Conservation (phyloP, 2,329 filamentous ascomycete genomes). For the Dactylonectria macrodidyma region DNA sequence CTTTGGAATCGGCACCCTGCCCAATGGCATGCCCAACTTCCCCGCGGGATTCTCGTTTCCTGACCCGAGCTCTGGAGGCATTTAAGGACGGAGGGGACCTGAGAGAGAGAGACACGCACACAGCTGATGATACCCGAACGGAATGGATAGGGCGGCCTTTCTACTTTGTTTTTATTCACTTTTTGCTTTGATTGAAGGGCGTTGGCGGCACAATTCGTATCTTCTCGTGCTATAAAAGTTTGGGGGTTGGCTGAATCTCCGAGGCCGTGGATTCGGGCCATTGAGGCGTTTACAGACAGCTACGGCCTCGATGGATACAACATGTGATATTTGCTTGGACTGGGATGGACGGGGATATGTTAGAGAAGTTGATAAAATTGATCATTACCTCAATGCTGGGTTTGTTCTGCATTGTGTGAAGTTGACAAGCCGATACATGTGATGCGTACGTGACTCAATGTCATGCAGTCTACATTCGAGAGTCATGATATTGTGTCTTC, state of each 20-base stretch:
- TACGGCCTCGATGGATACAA: background rate
- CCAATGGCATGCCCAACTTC: conserved; percentile 61
- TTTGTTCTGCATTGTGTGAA: no score
- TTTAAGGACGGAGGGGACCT: conserved; percentile 29
- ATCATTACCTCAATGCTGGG: background rate
- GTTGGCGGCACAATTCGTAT: conserved; percentile 22
- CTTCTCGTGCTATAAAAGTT: conserved; percentile 27
- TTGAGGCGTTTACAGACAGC: conserved; percentile 4
- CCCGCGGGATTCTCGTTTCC: conserved; percentile 58
- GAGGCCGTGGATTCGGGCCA: conserved; percentile 1
- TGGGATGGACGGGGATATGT: background rate
- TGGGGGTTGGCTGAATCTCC: conserved; percentile 5
- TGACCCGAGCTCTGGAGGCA: conserved; percentile 47
- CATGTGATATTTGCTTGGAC: background rate
- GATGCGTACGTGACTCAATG: no score
- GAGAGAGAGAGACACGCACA: conserved; percentile 17
- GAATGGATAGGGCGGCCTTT: conserved; percentile 19
- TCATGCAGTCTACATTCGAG: no score
- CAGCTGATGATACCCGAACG: conserved; percentile 31
- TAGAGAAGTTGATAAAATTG: conserved; percentile 12
- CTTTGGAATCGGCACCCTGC: conserved; percentile 58
- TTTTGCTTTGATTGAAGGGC: conserved; percentile 15
- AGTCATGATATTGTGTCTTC: no score
- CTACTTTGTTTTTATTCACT: background rate
- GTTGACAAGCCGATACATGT: no score